Base-by-base conservation (phyloP, 2,329 filamentous ascomycete genomes). In the Aureobasidium sp. region DNA sequence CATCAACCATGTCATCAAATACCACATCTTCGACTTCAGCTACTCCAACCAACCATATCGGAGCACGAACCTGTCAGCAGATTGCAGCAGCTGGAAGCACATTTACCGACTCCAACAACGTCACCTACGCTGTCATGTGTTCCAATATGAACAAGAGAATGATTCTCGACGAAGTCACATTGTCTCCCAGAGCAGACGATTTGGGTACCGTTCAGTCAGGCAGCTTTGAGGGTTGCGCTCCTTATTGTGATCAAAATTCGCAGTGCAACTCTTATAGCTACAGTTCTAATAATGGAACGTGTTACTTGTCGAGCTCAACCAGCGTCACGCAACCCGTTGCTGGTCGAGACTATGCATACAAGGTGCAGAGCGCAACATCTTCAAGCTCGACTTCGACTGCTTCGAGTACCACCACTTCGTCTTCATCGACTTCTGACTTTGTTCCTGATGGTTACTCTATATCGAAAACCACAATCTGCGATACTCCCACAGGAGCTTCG, bases 221-320 rank as follows among this genome's bases (percentile, higher is more conserved):
- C 32, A 62, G 59, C 46, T 64, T 61, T 10, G 63, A 64, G 27
- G 59, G 52, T 15, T 64, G 63, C 48, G 51, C 60, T n/a, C 63
- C 51, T 29, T 59, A 62, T 26, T 64, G 63, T 27, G 63, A 64
- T 29, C 32, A 27, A 46, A 46, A 39, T 9, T 13, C 20, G 7
- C 43, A 46, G 20, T 60, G 57, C n/a, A 51, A 43, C 37, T 50
- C 57, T 8, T 60, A 24, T 26, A 60, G 44, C 36, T 60, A 60
- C 26, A 27, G 50, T 8, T 6, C 20, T 2, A 41, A 5, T 3
- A 50, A 6, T 2, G 36, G 44, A 9, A 60, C 34, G 5, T 60
- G 57, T 17, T 51, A 60, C 4, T 13, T 60, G 20, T 29, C 32
- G 44, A 48, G 29, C 27, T 26, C 44, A 1, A 46, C 17, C 10